Percentiles rank a stretch among this genome's conserved stretches.
Conservation (phyloP, 2,329 filamentous ascomycete species). For the Colletotrichum lindemuthianum region DNA sequence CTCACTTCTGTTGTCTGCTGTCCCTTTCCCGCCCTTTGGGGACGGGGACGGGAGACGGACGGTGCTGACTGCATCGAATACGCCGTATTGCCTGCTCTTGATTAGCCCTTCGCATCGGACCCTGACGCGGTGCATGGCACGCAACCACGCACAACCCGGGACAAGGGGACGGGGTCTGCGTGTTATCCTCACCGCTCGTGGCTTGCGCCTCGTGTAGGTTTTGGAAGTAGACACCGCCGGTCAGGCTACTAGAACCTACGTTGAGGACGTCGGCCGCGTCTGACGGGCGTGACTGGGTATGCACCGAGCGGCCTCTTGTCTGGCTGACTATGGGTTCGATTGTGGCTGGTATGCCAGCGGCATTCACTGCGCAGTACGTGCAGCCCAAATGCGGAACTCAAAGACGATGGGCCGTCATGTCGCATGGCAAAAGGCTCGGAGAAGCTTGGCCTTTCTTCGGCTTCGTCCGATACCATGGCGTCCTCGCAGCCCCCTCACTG, state of each 20-base stretch:
- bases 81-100: not conserved
- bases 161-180: not conserved
- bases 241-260: not conserved
- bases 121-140: constrained; percentile 13
- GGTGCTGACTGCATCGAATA: constrained; percentile 14
- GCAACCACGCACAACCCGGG: not conserved
- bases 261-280: too few species aligned
- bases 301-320: not conserved
- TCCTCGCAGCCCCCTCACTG: not conserved
- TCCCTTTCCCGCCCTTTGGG: not conserved
- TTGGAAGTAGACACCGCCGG: too few species aligned
- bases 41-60: not conserved
- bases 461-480: constrained; percentile 11
- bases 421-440: not conserved
- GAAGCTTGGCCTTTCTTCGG: constrained; percentile 2
- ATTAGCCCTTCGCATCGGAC: constrained; percentile 12
- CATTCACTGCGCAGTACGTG: not conserved
- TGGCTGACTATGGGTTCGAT: constrained; percentile 6
- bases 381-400: not conserved
- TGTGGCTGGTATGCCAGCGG: too few species aligned
- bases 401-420: not conserved
- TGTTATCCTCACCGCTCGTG: constrained; percentile 32
- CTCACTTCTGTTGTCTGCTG: not conserved
- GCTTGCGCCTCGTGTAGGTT: constrained; percentile 1
- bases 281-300: too few species aligned